phyloP scores from a whole-genome alignment of 306 rosid species.

The Astragalus membranaceus region DNA sequence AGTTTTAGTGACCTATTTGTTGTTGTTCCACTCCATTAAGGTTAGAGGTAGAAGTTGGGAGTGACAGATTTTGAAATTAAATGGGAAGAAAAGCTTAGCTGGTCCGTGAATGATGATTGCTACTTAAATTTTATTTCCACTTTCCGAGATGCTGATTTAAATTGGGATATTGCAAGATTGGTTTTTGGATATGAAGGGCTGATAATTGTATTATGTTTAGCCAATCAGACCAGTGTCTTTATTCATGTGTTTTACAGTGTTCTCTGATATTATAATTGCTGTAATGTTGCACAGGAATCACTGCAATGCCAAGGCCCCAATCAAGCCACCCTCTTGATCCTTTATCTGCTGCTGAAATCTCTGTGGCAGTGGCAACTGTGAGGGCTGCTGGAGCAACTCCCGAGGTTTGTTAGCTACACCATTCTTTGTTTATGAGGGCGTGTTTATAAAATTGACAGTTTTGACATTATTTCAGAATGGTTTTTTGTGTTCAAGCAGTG shows the following conservation, averaged over 20 bases:
- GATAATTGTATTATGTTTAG: background rate
- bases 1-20: too few species aligned
- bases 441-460: background rate
- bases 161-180: background rate
- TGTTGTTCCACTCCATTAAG: background rate
- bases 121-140: background rate
- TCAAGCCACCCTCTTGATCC: conserved; percentile 91
- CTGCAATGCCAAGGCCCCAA: conserved; percentile 65
- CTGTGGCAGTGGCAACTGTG: conserved; percentile 87
- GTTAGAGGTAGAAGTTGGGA: background rate
- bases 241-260: background rate
- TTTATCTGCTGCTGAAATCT: conserved; percentile 73
- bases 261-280: background rate
- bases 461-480: background rate
- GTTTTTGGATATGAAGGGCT: background rate
- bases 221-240: background rate
- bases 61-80: background rate
- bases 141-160: background rate
- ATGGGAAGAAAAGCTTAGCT: background rate
- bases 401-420: conserved; percentile 49
- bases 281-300: conserved; percentile 39
- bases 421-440: background rate
- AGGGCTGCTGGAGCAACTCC: conserved; percentile 95
- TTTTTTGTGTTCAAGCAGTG: conserved; percentile 17
- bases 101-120: background rate